Evolutionary conservation across 768 basidiomycete genomes (phyloP), one percentile per base, ranked within the genome.

Genomic region (Mycena polygramma): DNA sequence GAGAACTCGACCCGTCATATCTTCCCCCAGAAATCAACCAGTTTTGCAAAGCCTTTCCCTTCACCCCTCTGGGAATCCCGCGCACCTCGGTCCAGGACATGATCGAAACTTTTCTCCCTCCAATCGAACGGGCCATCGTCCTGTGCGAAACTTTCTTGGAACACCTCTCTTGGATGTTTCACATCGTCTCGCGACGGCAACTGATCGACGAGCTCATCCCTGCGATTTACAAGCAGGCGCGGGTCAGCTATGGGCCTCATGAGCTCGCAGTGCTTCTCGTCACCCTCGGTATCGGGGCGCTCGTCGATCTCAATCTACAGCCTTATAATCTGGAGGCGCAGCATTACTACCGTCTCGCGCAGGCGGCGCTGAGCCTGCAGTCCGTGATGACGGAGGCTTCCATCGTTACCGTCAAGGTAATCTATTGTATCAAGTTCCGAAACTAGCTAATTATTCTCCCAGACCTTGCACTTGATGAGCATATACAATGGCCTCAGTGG

Each of bases 401-500:
- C 13, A 72, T 87, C 39, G 82, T 83, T 36, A 87, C 87, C 17
- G 76, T 87, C 69, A 86, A 88, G 77, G 82, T 82, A 55, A 41
- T 41, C 8, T 7, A 2, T 11, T 11, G 11, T 10, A 10, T 2
- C 41, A 41, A 5, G 10, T 1, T 7, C 41, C 41, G 41, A 41
- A 41, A 41, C 7, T 35, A 22, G 36, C 53, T 43, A 2, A 24
- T 51, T 53, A 15, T 46, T 53, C 53, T n/a, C 22, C n/a, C 58
- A 86, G 84, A 83, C 82, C 8, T 69, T 88, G 37, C 85, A 87
- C 77, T 79, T 88, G 37, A 87, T 87, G 84, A 87, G 86, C 67
- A 80, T 87, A 43, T 88, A 87, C 77, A 85, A 86, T 68, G 86
- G 86, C 53, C 82, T 88, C 81, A 86, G 86, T 72, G 86, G 86